These are phyloP conservation scores for Globisporangium parvum DNA, from an alignment of 352 stramenopile species.

Conservation along the genomic window DNA sequence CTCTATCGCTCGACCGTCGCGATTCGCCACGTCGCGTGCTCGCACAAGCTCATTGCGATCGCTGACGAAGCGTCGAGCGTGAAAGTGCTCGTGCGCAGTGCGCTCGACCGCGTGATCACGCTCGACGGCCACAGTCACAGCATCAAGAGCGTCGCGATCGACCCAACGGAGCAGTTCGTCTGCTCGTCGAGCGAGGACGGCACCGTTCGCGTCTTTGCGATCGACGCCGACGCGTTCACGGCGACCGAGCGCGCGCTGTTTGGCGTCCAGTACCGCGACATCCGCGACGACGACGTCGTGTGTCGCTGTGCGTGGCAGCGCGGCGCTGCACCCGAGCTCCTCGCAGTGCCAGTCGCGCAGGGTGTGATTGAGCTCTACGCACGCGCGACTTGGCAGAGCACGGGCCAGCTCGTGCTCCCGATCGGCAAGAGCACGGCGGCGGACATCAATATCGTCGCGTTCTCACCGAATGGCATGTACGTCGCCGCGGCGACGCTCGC, in stretches of 20 bases:
- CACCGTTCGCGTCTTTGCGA: constrained; percentile 59
- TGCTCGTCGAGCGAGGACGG: constrained; percentile 63
- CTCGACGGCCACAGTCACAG: constrained; percentile 54
- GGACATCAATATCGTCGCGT: constrained; percentile 64
- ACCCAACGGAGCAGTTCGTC: constrained; percentile 56
- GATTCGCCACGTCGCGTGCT: constrained; percentile 70
- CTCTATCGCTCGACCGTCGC: constrained; percentile 66
- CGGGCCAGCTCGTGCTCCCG: constrained; percentile 41
- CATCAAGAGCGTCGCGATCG: constrained; percentile 71
- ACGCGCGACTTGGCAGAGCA: constrained; percentile 36
- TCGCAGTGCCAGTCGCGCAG: constrained; percentile 61
- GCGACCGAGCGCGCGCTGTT: constrained; percentile 44
- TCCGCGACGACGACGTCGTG: constrained; percentile 57
- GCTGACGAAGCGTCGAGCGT: constrained; percentile 70
- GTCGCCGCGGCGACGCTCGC: constrained; percentile 56
- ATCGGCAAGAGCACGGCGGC: constrained; percentile 44
- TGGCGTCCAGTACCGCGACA: constrained; percentile 50
- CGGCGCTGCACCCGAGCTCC: constrained; percentile 14
- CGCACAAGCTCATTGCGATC: constrained; percentile 51
- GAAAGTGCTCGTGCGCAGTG: constrained; percentile 49
- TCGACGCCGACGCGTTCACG: constrained; percentile 30
- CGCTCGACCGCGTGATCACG: constrained; percentile 55
- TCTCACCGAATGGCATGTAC: constrained; percentile 79
- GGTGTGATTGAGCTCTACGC: constrained; percentile 67
- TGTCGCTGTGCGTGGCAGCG: constrained; percentile 65